Base-by-base conservation (phyloP, 2,329 filamentous ascomycete genomes). In the Didymosphaeria variabile region DNA sequence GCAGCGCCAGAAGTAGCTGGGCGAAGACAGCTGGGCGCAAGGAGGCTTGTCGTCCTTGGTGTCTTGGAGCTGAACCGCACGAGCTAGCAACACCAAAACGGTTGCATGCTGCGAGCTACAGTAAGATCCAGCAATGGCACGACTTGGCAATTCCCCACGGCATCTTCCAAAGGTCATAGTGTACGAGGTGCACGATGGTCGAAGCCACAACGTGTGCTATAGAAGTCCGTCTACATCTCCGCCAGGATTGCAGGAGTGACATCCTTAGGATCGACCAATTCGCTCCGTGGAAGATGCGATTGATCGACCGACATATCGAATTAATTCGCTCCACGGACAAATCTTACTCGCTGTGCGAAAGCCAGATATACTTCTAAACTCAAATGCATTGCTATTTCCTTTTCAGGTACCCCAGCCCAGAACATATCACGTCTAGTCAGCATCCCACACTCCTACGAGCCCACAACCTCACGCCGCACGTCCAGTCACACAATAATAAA, bases 11-110 rank as follows among this genome's bases (percentile, higher is more conserved):
- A 42, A 12, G 21, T 6, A 6, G 19, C 19, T 23, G 52, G 12
- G 34, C 10, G 19, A 12, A 8, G n/a, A 23, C 23, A 21, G 52
- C 52, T 32, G 26, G 38, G 51, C 51, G 21, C 36, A 44, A 31
- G 23, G 51, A 44, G 21, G 51, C 50, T 53, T 52, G 49, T 26
- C 23, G 21, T 29, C 34, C 50, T 53, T 32, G 38, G 51, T 29
- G 38, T 54, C 51, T 54, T 54, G 51, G 50, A 54, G 23, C 49
- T 52, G 49, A 52, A 15, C 32, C 26, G 26, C 26, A 6, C 26
- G 26, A 44, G 40, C 32, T 13, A 15, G n/a, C 15, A 52, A 23
- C 49, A 15, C 49, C 31, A 23, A 36, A n/a, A 3, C 5, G 19
- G 17, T 12, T 31, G 12, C 49, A 52, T 21, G n/a, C 15, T 15